Evolutionary conservation across 1,284 basidiomycete species (phyloP), one percentile per base, ranked within the genome.

Genomic region (Ganoderma leucocontextum): DNA sequence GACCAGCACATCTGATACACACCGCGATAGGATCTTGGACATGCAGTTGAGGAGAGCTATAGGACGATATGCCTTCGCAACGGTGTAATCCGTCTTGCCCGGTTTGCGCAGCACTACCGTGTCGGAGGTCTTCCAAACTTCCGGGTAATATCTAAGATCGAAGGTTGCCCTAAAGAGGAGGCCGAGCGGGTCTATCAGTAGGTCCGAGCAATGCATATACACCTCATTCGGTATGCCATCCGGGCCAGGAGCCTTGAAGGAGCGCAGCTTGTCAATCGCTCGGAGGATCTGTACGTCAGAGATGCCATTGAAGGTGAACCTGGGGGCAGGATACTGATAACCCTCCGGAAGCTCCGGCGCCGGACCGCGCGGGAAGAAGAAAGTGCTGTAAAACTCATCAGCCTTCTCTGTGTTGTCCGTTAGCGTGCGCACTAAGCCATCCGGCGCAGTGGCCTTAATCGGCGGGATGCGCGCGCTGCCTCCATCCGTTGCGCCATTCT

Each of bases 51-150:
- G 74, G 1, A 86, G 80, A 0, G 79, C 79, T 0, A 85, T 83
- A 0, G 83, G 84, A 0, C 82, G 72, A 64, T 80, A 84, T 0
- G 83, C 73, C 17, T 78, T 79, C 0, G 82, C 69, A 0, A 74
- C 53, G 0, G 72, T 68, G 72, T 86, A 85, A 68, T 79, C 75
- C 0, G 76, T 41, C 35, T 79, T 79, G 0, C 80, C 79, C 2
- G 80, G 82, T 68, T 86, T 86, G 12, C 75, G 66, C 0, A 86
- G 69, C 0, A 83, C 80, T 0, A 81, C 71, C 2, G 81, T 83
- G 13, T 69, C 70, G 2, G 75, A 79, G 0, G 69, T 47, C 25
- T 75, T 73, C 82, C 82, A 84, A 2, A 47, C 38, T 0, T 67
- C 67, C 1, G 78, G 79, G 74, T 81, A 84, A 52, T 69, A 62